Base-by-base conservation (phyloP, 2,329 filamentous ascomycete genomes). In the Lecanicillium sp. region DNA sequence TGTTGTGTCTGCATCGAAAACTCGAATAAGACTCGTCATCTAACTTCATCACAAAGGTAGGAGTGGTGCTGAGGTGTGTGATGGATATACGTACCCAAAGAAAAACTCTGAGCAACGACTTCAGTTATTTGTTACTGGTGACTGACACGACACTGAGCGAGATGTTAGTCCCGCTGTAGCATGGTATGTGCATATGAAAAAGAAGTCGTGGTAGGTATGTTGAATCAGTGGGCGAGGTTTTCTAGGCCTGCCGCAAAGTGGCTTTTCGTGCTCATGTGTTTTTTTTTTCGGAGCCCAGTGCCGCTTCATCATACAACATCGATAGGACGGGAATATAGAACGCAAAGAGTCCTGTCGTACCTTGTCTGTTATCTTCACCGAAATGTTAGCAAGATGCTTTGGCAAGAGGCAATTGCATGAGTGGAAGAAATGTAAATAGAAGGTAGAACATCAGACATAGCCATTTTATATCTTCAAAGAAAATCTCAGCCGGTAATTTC, bases 221-320 rank as follows among this genome's bases (percentile, higher is more conserved):
- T 14, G 44, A 52, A 67, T 94, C 88, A 94, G 88, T 90, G 85
- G 88, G 85, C 87, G 80, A 94, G 88, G 89, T 94, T 95, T 95
- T 94, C 87, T 94, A 95, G 86, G 88, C 88, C 87, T 94, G 87
- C 85, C 87, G 66, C 86, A 85, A 85, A 75, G 67, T 85, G 87
- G 86, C 78, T 83, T 77, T 79, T 88, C 85, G 48, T 58, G 71
- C 88, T 87, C 87, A 79, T 78, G 69, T 63, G 45, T 40, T 62
- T 35, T 43, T 63, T 53, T 70, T 25, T 7, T 94, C 87, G 83
- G 88, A 90, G 88, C 88, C 88, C 88, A 95, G 88, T 95, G 88
- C 88, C 85, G 67, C 73, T 84, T 87, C 85, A 88, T 90, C 85
- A 85, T 78, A 51, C 54, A 59, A 65, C 12, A 20, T 17, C 28